phyloP scores from a whole-genome alignment of 1,139 yeast species.

The Taphrina sp. region DNA sequence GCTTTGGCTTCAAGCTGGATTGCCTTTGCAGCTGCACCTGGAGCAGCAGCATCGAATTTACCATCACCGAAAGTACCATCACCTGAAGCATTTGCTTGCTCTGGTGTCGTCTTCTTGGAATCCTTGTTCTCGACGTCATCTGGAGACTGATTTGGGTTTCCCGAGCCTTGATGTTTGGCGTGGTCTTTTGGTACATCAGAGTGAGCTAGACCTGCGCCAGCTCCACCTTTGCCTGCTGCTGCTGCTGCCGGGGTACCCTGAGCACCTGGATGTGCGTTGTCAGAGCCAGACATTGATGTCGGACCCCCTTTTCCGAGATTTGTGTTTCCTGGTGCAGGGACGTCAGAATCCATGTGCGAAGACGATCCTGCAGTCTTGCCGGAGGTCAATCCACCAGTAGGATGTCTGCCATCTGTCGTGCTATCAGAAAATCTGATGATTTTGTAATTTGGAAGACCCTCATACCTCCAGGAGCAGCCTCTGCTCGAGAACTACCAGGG shows the following conservation, averaged over 20 bases:
- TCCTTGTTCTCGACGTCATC: constrained; percentile 9
- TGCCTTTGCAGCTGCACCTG: constrained; percentile 29
- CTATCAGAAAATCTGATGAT: too few species aligned
- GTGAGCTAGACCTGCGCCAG: constrained; percentile 19
- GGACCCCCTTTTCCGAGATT: constrained; percentile 27
- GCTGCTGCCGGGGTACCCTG: constrained; percentile 21
- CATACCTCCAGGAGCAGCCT: constrained; percentile 25
- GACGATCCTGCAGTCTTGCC: constrained; percentile 19
- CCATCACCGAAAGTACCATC: constrained; percentile 32
- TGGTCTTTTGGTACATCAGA: constrained; percentile 6
- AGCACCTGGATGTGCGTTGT: constrained; percentile 26
- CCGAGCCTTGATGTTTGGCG: constrained; percentile 11
- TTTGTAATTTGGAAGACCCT: too few species aligned
- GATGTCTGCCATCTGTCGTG: constrained; percentile 18
- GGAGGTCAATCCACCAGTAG: constrained; percentile 17
- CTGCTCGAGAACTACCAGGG: constrained; percentile 13
- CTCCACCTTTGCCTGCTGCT: constrained; percentile 22
- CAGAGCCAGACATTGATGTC: constrained; percentile 26
- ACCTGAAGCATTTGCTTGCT: constrained; percentile 27
- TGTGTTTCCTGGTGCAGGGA: constrained; percentile 28
- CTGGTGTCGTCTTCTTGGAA: not conserved
- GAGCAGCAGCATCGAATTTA: constrained; percentile 30
- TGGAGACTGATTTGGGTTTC: constrained; percentile 24
- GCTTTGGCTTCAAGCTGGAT: constrained; percentile 22
- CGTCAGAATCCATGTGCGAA: constrained; percentile 23